A percentile compares a stretch with the other conserved stretches of the same genome.
These are phyloP conservation scores for Pleurotus djamor DNA, from an alignment of 768 basidiomycete species.

Conservation along the genomic window DNA sequence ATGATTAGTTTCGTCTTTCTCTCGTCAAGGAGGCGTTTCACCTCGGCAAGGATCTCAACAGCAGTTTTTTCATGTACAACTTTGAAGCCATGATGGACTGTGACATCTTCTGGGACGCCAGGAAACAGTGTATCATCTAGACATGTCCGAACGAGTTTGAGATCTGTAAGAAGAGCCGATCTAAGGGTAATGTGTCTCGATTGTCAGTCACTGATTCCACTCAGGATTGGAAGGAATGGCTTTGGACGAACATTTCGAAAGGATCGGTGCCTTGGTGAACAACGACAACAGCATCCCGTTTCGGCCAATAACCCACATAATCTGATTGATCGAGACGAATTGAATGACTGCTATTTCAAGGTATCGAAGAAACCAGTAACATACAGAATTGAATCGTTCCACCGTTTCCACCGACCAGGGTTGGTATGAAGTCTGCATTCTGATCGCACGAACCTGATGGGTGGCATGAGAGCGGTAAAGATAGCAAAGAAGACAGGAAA, in stretches of 20 bases:
- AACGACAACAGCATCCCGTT: slow-evolving; percentile 42
- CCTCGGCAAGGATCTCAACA: slow-evolving; percentile 34
- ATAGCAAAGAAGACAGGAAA: not conserved
- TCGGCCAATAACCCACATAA: slow-evolving; percentile 44
- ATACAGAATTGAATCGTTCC: slow-evolving; percentile 28
- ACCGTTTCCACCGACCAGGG: slow-evolving; percentile 28
- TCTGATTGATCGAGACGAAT: slow-evolving; percentile 8
- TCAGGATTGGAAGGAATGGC: not conserved
- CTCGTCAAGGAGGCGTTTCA: slow-evolving; percentile 33
- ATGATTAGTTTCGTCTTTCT: slow-evolving; percentile 17
- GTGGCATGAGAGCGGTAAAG: not conserved
- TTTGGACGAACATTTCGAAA: slow-evolving; percentile 31
- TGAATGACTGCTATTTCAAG: not conserved
- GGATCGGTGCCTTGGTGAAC: slow-evolving; percentile 53
- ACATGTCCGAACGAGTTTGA: slow-evolving; percentile 30
- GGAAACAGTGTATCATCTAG: slow-evolving; percentile 48
- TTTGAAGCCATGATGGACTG: slow-evolving; percentile 50
- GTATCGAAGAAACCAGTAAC: slow-evolving; percentile 1
- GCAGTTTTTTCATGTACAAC: slow-evolving; percentile 38
- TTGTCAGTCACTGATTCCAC: not conserved
- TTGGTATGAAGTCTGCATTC: slow-evolving; percentile 25
- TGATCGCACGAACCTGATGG: slow-evolving; percentile 26
- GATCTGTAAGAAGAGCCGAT: slow-evolving; percentile 45
- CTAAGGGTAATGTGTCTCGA: slow-evolving; percentile 18
- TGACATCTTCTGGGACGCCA: slow-evolving; percentile 35